A percentile compares a stretch with the other conserved stretches of the same genome.
These are phyloP conservation scores for Fimicolochytrium jonesii DNA, from an alignment of 192 early-diverging fungal genomes.

Conservation along the genomic window DNA sequence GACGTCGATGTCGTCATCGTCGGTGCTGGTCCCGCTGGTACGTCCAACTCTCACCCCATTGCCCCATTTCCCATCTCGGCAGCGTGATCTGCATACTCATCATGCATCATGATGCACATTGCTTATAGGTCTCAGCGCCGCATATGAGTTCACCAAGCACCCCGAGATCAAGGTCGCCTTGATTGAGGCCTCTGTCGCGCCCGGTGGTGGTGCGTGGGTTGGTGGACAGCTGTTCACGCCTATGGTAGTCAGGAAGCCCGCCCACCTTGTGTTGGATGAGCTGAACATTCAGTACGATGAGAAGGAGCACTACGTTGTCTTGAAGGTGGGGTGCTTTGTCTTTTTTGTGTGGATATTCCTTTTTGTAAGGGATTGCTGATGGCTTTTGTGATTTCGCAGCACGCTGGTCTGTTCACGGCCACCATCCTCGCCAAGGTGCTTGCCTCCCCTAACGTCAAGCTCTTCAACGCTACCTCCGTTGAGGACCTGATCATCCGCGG, in stretches of 20 bases:
- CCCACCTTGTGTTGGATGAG: slow-evolving; percentile 59
- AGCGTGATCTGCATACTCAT: too few species aligned
- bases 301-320: slow-evolving; percentile 67
- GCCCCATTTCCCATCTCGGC: too few species aligned
- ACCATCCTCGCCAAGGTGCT: slow-evolving; percentile 66
- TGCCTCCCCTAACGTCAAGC: slow-evolving; percentile 57
- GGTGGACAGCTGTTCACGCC: slow-evolving; percentile 69
- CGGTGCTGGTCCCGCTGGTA: slow-evolving; percentile 62
- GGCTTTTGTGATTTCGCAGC: slow-evolving; percentile 15
- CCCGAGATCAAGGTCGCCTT: slow-evolving; percentile 65
- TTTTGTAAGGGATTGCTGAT: too few species aligned
- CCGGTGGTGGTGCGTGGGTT: slow-evolving; percentile 71
- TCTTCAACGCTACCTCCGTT: slow-evolving; percentile 72
- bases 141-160: slow-evolving; percentile 62
- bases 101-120: too few species aligned
- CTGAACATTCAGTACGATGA: slow-evolving; percentile 66
- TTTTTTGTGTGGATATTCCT: too few species aligned
- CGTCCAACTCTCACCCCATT: too few species aligned
- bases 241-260: slow-evolving; percentile 71
- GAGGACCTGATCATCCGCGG: slow-evolving; percentile 65
- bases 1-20: slow-evolving; percentile 69
- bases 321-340: slow-evolving; percentile 36
- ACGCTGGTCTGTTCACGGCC: slow-evolving; percentile 69
- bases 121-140: slow-evolving; percentile 54
- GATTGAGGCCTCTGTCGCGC: slow-evolving; percentile 64